A percentile compares a stretch with the other conserved stretches of the same genome.
phyloP scores from a whole-genome alignment of 202 grass and related monocot genomes.

The Cymbopogon flexuosus region DNA sequence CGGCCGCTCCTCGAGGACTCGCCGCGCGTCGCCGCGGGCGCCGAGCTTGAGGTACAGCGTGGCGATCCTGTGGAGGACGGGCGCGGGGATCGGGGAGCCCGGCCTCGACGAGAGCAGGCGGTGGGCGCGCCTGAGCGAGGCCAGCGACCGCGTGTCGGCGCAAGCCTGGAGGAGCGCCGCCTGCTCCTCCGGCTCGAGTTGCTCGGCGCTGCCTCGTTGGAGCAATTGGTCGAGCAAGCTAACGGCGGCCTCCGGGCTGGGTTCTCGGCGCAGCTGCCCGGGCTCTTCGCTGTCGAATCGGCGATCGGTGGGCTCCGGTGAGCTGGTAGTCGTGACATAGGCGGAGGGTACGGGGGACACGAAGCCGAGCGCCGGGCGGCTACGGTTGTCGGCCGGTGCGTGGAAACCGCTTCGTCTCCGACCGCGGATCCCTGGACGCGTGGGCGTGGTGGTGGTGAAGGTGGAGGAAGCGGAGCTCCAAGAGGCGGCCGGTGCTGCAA shows the following conservation, averaged over 20 bases:
- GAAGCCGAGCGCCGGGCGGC: not conserved
- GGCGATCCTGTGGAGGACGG: constrained; percentile 44
- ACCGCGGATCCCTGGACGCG: not conserved
- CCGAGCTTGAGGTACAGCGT: constrained; percentile 66
- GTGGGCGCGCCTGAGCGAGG: constrained; percentile 41
- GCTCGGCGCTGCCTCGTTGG: not conserved
- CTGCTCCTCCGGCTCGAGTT: constrained; percentile 28
- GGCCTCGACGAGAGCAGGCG: constrained; percentile 34
- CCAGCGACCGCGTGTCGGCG: constrained; percentile 39
- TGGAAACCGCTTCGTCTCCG: not conserved
- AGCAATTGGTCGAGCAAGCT: constrained; percentile 54
- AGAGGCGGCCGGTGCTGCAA: not conserved
- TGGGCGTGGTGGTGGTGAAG: not conserved
- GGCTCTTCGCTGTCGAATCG: not conserved
- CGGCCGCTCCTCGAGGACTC: constrained; percentile 33
- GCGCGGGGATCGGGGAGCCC: not conserved
- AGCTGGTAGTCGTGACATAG: not conserved
- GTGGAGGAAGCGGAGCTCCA: not conserved
- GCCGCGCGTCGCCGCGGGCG: constrained; percentile 39
- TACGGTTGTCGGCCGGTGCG: not conserved
- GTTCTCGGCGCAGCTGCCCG: constrained; percentile 23
- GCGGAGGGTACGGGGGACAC: not conserved
- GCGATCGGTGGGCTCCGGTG: not conserved
- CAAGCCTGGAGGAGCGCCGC: constrained; percentile 43
- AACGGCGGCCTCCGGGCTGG: constrained; percentile 33